Evolutionary conservation across 331 rosid genomes (phyloP).

Genomic region (Quercus tomentella): DNA sequence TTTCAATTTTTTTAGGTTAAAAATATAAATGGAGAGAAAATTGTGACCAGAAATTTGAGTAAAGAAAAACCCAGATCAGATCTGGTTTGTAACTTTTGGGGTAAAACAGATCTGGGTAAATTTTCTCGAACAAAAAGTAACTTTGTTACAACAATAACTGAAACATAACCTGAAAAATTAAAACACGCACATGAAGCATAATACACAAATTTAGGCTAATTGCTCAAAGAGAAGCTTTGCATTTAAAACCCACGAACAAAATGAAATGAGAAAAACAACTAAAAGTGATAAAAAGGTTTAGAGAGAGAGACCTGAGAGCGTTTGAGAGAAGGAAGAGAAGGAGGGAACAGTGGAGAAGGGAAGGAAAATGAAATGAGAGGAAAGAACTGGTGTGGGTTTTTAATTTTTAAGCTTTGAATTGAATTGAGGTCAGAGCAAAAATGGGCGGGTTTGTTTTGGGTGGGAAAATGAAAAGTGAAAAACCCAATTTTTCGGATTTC

Average conservation of each 20-base stretch:
- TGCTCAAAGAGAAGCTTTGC: not conserved
- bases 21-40: no score
- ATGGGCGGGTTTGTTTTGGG: slow-evolving; percentile 34
- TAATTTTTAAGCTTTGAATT: not conserved
- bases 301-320: not conserved
- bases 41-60: no score
- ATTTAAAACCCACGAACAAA: not conserved
- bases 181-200: no score
- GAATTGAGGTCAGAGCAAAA: not conserved
- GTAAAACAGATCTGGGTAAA: not conserved
- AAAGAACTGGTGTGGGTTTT: not conserved
- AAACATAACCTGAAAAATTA: not conserved
- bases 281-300: not conserved
- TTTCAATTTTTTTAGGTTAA: no score
- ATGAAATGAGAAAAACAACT: not conserved
- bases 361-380: not conserved
- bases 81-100: not conserved
- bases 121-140: no score
- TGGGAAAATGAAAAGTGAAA: slow-evolving; percentile 24
- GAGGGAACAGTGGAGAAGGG: not conserved
- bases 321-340: not conserved
- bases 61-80: no score
- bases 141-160: not conserved
- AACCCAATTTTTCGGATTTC: slow-evolving; percentile 14
- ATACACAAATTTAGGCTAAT: not conserved